These are phyloP conservation scores for Apophysomyces variabilis DNA, from an alignment of 371 early-diverging fungal genomes.

Conservation along the genomic window DNA sequence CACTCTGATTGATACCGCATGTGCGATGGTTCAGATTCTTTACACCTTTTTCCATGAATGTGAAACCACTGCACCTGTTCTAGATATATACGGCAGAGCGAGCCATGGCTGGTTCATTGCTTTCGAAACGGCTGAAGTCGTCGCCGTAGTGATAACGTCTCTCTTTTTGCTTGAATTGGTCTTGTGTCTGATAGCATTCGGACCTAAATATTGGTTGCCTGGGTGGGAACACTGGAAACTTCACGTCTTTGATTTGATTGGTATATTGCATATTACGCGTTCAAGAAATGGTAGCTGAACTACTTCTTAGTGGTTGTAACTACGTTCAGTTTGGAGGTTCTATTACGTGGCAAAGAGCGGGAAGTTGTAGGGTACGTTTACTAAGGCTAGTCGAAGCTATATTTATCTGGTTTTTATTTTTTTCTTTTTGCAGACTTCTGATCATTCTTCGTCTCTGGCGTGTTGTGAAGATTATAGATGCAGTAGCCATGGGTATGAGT, in stretches of 20 bases:
- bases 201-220: conserved; percentile 47
- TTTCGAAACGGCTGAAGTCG: conserved; percentile 37
- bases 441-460: conserved; percentile 58
- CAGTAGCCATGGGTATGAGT: conserved; percentile 42
- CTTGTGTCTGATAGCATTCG: conserved; percentile 44
- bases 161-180: conserved; percentile 46
- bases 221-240: conserved; percentile 51
- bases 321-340: conserved; percentile 47
- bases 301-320: conserved; percentile 37
- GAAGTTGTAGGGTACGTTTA: conserved; percentile 49
- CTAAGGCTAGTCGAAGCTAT: background rate
- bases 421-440: conserved; percentile 28
- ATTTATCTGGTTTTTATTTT: background rate
- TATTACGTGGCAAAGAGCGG: conserved; percentile 52
- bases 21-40: conserved; percentile 38
- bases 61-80: conserved; percentile 10
- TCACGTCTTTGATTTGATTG: conserved; percentile 47
- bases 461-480: conserved; percentile 50
- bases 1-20: conserved; percentile 38
- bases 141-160: conserved; percentile 38
- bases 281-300: background rate
- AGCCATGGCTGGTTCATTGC: conserved; percentile 22
- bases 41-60: conserved; percentile 38
- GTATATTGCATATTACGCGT: conserved; percentile 21
- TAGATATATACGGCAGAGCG: background rate